Evolutionary conservation across 2,329 filamentous ascomycete species (phyloP).

Genomic region (Fonsecaea erecta): DNA sequence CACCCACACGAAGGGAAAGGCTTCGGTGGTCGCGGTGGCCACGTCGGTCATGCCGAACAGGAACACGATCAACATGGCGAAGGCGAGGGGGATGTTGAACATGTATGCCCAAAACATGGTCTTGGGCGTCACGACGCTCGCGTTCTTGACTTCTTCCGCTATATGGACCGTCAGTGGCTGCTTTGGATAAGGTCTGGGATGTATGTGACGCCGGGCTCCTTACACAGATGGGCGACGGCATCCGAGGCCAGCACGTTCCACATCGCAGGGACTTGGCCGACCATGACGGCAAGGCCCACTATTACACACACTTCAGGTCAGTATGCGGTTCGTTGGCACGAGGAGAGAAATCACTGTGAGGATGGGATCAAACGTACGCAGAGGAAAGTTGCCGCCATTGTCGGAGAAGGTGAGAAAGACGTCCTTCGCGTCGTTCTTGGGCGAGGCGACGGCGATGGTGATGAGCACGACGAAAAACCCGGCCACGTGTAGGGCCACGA

Average conservation of each 20-base stretch:
- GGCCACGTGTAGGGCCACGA: constrained; percentile 47
- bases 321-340: neutral
- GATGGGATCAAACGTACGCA: constrained; percentile 3
- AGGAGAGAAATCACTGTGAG: neutral
- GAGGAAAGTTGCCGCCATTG: constrained; percentile 39
- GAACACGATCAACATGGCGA: constrained; percentile 52
- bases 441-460: constrained; percentile 43
- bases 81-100: constrained; percentile 50
- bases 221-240: constrained; percentile 44
- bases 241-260: constrained; percentile 41
- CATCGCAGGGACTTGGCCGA: constrained; percentile 45
- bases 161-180: constrained; percentile 1
- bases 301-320: constrained; percentile 20
- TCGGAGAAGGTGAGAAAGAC: constrained; percentile 48
- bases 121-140: constrained; percentile 51
- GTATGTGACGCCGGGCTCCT: too few species aligned
- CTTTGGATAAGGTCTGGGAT: too few species aligned
- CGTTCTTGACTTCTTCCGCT: constrained; percentile 56
- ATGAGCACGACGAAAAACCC: constrained; percentile 44
- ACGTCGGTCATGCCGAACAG: constrained; percentile 47
- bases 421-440: constrained; percentile 38
- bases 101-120: constrained; percentile 50
- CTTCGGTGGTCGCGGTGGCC: constrained; percentile 44
- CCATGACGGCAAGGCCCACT: constrained; percentile 45
- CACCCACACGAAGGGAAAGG: constrained; percentile 55